Evolutionary conservation across 2,329 filamentous ascomycete species (phyloP).

Genomic region (Aspergillus flavus): DNA sequence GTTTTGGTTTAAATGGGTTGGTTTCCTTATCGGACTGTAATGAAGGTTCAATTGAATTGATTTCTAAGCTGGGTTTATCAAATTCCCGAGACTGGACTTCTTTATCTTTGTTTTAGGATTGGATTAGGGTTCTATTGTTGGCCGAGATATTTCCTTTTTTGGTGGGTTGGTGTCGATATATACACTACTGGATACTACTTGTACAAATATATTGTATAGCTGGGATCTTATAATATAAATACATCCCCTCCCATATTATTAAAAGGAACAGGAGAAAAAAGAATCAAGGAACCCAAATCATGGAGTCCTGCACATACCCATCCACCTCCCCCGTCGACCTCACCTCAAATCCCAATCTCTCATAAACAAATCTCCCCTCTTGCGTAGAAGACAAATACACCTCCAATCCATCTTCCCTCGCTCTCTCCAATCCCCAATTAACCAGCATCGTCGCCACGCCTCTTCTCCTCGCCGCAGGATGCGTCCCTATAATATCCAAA

Average conservation of each 20-base stretch:
- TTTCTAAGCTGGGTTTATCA: too few relatives aligned
- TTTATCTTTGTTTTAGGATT: too few relatives aligned
- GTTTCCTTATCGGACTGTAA: background rate
- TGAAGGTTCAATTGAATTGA: background rate
- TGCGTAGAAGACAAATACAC: conserved; percentile 41
- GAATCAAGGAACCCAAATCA: conserved; percentile 7
- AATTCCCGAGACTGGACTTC: too few relatives aligned
- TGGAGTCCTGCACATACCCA: conserved; percentile 13
- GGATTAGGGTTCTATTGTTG: too few relatives aligned
- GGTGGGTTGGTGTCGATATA: too few relatives aligned
- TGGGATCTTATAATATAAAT: too few relatives aligned
- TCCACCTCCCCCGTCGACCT: conserved; percentile 7
- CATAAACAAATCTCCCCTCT: conserved; percentile 40
- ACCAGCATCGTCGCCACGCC: conserved; percentile 34
- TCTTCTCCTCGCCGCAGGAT: conserved; percentile 25
- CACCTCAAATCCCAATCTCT: conserved; percentile 42
- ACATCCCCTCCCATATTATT: too few relatives aligned
- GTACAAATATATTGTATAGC: too few relatives aligned
- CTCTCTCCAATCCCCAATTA: conserved; percentile 40
- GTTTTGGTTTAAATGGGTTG: background rate
- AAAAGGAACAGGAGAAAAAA: background rate
- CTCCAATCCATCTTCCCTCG: conserved; percentile 36
- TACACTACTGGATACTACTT: too few relatives aligned
- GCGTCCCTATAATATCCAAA: conserved; percentile 28
- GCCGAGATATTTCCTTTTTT: too few relatives aligned